Evolutionary conservation across 768 basidiomycete genomes (phyloP).

Genomic region (Pulveroboletus sp.): DNA sequence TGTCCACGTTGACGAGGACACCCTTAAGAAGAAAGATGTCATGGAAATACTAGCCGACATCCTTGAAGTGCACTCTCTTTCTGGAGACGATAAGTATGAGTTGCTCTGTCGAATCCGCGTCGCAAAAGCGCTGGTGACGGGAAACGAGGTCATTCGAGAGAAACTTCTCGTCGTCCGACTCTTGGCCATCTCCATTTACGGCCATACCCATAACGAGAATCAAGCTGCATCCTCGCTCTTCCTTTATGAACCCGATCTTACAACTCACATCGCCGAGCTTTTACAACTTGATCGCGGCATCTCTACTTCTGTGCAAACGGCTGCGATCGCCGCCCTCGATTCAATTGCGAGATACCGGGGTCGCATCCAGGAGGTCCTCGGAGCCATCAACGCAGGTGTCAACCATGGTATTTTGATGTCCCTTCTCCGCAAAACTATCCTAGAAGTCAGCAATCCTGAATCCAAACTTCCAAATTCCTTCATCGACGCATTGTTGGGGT

Average conservation of each 20-base stretch:
- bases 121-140: constrained; percentile 62
- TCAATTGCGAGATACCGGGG: constrained; percentile 80
- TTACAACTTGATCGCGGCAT: constrained; percentile 76
- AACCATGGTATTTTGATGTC: constrained; percentile 95
- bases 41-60: constrained; percentile 76
- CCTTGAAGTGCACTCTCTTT: constrained; percentile 62
- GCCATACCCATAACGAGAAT: constrained; percentile 78
- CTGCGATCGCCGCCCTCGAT: constrained; percentile 87
- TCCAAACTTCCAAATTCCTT: constrained; percentile 69
- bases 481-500: constrained; percentile 78
- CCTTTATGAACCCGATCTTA: constrained; percentile 91
- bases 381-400: constrained; percentile 89
- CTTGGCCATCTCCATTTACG: constrained; percentile 86
- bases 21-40: constrained; percentile 55
- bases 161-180: constrained; percentile 80
- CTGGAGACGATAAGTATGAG: constrained; percentile 83
- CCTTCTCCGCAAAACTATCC: constrained; percentile 75
- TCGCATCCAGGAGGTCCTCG: constrained; percentile 82
- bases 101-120: constrained; percentile 82
- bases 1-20: constrained; percentile 60
- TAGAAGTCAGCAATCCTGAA: constrained; percentile 63
- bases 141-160: constrained; percentile 60
- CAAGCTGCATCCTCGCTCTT: constrained; percentile 80
- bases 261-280: constrained; percentile 83
- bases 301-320: constrained; percentile 70